A percentile compares a stretch with the other conserved stretches of the same genome.
phyloP scores from a whole-genome alignment of 306 rosid species.

The Castanea sativa region DNA sequence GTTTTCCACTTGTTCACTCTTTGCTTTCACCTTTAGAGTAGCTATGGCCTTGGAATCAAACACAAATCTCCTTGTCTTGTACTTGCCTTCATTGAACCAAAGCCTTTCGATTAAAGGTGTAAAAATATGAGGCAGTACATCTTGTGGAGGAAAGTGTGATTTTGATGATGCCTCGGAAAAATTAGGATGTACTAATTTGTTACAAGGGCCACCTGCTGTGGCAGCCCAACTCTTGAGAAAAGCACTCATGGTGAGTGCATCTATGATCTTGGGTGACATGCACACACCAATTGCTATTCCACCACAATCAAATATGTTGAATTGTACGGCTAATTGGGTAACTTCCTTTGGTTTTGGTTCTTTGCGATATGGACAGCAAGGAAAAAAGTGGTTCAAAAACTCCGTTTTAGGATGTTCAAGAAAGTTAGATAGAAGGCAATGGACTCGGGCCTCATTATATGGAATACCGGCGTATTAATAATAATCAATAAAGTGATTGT shows the following conservation, averaged over 20 bases:
- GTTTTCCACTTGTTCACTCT: conserved; percentile 9
- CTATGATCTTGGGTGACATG: conserved; percentile 39
- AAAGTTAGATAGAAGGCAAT: conserved; percentile 31
- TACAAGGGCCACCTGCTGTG: conserved; percentile 10
- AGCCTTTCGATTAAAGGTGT: not conserved
- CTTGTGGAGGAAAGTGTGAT: conserved; percentile 36
- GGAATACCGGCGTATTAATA: conserved; percentile 42
- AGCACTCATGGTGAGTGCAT: conserved; percentile 27
- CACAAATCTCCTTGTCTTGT: conserved; percentile 39
- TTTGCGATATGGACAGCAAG: conserved; percentile 32
- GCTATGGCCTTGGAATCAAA: conserved; percentile 30
- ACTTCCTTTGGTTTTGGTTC: conserved; percentile 10
- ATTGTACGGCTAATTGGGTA: conserved; percentile 43
- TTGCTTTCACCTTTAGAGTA: conserved; percentile 18
- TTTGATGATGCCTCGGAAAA: conserved; percentile 16
- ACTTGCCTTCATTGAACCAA: conserved; percentile 28
- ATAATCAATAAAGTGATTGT: conserved; percentile 32
- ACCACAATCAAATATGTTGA: conserved; percentile 46
- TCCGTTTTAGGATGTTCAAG: conserved; percentile 31
- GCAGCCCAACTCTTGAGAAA: conserved; percentile 46
- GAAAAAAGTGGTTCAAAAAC: conserved; percentile 32
- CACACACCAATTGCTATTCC: conserved; percentile 47
- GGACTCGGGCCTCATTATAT: conserved; percentile 46
- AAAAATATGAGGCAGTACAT: conserved; percentile 19
- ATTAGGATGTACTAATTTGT: conserved; percentile 30